These are phyloP conservation scores for Pseudogymnoascus sp. DNA, from an alignment of 2,329 filamentous ascomycete genomes.

Conservation along the genomic window DNA sequence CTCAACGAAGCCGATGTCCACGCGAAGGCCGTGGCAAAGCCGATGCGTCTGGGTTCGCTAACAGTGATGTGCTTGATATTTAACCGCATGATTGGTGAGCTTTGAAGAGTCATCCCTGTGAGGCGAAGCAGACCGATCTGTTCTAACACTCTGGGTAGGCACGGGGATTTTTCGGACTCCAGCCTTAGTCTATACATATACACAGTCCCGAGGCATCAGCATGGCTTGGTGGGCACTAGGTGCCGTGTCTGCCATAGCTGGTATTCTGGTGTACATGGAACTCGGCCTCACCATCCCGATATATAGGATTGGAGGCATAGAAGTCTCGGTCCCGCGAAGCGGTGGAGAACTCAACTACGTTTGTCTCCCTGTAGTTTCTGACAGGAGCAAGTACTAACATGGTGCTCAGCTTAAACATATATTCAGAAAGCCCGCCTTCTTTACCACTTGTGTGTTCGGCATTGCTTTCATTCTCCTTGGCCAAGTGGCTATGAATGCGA, in stretches of 20 bases:
- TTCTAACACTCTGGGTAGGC: slow-evolving; percentile 6
- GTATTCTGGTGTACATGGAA: slow-evolving; percentile 31
- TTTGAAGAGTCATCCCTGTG: not conserved
- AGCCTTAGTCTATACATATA: slow-evolving; percentile 10
- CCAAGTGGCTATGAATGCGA: slow-evolving; percentile 41
- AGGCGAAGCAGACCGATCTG: not conserved
- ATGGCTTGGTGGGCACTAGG: slow-evolving; percentile 15
- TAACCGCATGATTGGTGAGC: slow-evolving; percentile 12
- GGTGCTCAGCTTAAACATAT: slow-evolving; percentile 31
- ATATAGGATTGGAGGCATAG: slow-evolving; percentile 31
- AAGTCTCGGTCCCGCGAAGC: slow-evolving; percentile 36
- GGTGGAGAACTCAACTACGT: slow-evolving; percentile 43
- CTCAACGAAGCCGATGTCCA: slow-evolving; percentile 11
- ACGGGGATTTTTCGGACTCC: slow-evolving; percentile 15
- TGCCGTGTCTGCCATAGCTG: slow-evolving; percentile 11
- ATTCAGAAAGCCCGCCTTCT: slow-evolving; percentile 29
- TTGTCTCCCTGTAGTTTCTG: not conserved
- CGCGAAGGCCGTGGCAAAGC: slow-evolving; percentile 14
- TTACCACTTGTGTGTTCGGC: slow-evolving; percentile 38
- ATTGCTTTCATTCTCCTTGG: slow-evolving; percentile 28
- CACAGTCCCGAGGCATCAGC: slow-evolving; percentile 12
- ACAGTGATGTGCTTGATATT: slow-evolving; percentile 16
- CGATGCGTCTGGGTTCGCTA: slow-evolving; percentile 14
- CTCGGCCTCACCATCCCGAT: slow-evolving; percentile 40
- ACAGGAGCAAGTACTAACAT: not conserved